Conservation (phyloP, 2,329 filamentous ascomycete genomes). For the Chalaropsis thielavioides region DNA sequence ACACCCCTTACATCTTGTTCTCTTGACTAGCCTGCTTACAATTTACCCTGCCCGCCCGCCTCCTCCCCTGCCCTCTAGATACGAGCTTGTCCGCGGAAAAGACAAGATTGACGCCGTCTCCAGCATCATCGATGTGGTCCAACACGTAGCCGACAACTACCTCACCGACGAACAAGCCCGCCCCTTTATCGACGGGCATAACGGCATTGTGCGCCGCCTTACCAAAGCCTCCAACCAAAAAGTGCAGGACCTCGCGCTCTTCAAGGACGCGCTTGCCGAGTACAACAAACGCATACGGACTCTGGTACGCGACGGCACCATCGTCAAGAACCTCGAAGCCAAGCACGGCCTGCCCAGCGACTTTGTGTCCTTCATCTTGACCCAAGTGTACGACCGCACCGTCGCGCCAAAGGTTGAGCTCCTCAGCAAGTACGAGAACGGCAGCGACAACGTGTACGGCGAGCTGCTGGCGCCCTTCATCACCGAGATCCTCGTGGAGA, state of each 20-base stretch:
- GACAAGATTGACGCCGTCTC: constrained; percentile 65
- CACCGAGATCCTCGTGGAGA: constrained; percentile 61
- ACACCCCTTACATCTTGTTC: constrained; percentile 14
- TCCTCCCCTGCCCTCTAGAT: constrained; percentile 29
- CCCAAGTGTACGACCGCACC: constrained; percentile 80
- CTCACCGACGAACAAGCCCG: constrained; percentile 54
- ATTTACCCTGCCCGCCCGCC: background rate
- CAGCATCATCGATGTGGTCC: constrained; percentile 56
- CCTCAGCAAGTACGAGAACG: constrained; percentile 73
- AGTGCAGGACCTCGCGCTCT: constrained; percentile 49
- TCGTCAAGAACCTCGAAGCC: constrained; percentile 55
- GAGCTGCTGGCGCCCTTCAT: constrained; percentile 79
- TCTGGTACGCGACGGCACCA: constrained; percentile 53
- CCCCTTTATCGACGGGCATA: constrained; percentile 55
- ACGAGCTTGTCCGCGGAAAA: constrained; percentile 62
- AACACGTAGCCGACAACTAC: constrained; percentile 60
- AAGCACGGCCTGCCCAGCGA: constrained; percentile 55
- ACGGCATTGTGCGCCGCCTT: constrained; percentile 61
- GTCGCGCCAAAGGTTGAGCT: constrained; percentile 80
- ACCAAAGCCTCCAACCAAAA: constrained; percentile 58
- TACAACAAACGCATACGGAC: constrained; percentile 61
- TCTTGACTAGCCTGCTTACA: constrained; percentile 7
- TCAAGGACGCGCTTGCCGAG: constrained; percentile 54
- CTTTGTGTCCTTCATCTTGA: constrained; percentile 66
- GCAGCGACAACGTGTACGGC: constrained; percentile 87